phyloP scores from a whole-genome alignment of 176 grass and related monocot genomes.

The Zoysia japonica region DNA sequence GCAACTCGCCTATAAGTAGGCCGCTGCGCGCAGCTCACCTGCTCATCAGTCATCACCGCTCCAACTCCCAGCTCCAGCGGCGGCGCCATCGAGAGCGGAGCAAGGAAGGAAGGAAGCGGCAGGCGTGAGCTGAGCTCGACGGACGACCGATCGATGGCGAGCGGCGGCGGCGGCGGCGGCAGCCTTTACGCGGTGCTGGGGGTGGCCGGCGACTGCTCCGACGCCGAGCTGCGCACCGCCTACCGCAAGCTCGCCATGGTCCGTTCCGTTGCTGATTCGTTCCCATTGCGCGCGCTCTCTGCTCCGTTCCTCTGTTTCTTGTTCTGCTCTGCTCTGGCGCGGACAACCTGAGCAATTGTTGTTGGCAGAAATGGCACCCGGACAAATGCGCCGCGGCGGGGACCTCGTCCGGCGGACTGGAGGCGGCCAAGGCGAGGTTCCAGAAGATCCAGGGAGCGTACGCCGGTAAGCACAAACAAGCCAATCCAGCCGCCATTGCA shows the following conservation, averaged over 20 bases:
- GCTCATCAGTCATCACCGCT: not conserved
- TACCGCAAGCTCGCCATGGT: slow-evolving; percentile 78
- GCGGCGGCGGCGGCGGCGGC: slow-evolving; percentile 17
- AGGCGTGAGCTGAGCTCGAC: not conserved
- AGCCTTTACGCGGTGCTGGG: slow-evolving; percentile 63
- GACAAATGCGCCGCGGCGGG: slow-evolving; percentile 56
- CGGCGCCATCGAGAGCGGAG: too few relatives aligned
- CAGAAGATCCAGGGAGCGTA: slow-evolving; percentile 75
- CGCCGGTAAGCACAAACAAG: slow-evolving; percentile 24
- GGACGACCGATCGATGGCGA: slow-evolving; percentile 20
- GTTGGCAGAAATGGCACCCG: slow-evolving; percentile 71
- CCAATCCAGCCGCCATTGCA: too few relatives aligned
- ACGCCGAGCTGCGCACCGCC: slow-evolving; percentile 62
- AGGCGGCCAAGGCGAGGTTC: slow-evolving; percentile 61
- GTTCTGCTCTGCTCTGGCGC: not conserved
- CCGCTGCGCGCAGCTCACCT: slow-evolving; percentile 1
- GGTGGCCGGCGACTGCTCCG: slow-evolving; percentile 67
- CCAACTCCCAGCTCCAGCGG: too few relatives aligned
- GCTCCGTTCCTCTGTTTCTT: too few relatives aligned
- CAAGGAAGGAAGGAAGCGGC: not conserved
- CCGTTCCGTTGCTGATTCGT: not conserved
- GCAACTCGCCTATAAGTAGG: slow-evolving; percentile 35
- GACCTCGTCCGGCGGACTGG: slow-evolving; percentile 18
- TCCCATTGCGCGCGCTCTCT: not conserved
- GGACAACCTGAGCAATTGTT: not conserved